Evolutionary conservation across 2,329 filamentous ascomycete genomes (phyloP).

Genomic region (Phaeomoniella chlamydospora): DNA sequence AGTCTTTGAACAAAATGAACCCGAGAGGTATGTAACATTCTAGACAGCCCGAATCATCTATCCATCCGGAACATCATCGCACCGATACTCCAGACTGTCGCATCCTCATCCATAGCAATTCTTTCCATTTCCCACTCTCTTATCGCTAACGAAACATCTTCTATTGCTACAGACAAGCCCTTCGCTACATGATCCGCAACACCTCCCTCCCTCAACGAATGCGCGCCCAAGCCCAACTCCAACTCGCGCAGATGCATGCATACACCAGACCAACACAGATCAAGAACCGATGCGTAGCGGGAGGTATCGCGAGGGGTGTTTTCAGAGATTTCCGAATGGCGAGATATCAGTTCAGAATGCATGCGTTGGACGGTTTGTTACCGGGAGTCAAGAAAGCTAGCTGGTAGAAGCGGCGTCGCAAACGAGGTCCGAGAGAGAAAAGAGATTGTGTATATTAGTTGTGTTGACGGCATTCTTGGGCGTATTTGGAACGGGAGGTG

Average conservation of each 20-base stretch:
- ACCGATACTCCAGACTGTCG: no score
- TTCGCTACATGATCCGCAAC: constrained; percentile 88
- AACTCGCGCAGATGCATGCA: constrained; percentile 87
- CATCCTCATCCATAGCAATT: not conserved
- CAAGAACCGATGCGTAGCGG: constrained; percentile 80
- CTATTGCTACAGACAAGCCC: constrained; percentile 55
- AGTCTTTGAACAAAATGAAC: constrained; percentile 73
- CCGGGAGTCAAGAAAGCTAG: constrained; percentile 93
- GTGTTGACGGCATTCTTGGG: no score
- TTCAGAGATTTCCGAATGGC: constrained; percentile 84
- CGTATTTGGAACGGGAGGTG: no score
- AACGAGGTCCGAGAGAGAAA: no score
- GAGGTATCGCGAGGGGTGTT: constrained; percentile 82
- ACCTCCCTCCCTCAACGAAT: constrained; percentile 68
- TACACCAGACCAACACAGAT: constrained; percentile 92
- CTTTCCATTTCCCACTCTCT: not conserved
- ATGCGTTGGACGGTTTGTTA: constrained; percentile 70
- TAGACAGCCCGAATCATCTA: not conserved
- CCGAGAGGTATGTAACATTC: constrained; percentile 54
- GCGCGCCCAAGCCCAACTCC: constrained; percentile 81
- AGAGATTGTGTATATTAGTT: no score
- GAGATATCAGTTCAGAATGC: constrained; percentile 80
- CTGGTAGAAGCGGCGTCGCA: no score
- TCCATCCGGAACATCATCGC: constrained; percentile 1
- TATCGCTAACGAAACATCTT: not conserved